phyloP scores from a whole-genome alignment of 2,329 filamentous ascomycete species.

The Dothiorella sarmentorum region DNA sequence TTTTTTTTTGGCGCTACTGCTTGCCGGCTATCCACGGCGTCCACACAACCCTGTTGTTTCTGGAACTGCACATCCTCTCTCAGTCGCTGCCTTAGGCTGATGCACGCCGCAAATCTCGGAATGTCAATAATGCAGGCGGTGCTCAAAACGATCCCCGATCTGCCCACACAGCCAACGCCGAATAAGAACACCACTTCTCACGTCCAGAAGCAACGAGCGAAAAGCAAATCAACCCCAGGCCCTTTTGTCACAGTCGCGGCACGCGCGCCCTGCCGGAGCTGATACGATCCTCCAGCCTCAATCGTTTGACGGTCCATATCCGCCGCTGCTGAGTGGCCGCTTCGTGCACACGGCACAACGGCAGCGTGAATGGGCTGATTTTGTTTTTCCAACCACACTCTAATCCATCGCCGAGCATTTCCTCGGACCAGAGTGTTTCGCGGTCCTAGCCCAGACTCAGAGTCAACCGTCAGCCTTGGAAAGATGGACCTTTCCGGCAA shows the following conservation, averaged over 20 bases:
- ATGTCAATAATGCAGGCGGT: conserved; percentile 16
- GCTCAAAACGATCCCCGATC: conserved; percentile 15
- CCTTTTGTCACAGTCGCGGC: conserved; percentile 6
- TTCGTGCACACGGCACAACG: neutral
- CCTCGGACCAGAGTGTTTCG: conserved; percentile 8
- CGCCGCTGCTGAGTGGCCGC: conserved; percentile 10
- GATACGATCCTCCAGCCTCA: conserved; percentile 2
- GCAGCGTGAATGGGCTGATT: conserved; percentile 6
- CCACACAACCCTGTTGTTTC: conserved; percentile 2
- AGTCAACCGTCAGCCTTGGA: neutral
- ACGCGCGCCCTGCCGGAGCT: neutral
- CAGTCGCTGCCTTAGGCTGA: conserved; percentile 14
- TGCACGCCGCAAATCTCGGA: conserved; percentile 10
- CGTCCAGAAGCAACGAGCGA: neutral
- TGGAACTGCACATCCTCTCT: neutral
- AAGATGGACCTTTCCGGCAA: conserved; percentile 3
- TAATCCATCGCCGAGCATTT: neutral
- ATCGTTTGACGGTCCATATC: conserved; percentile 1
- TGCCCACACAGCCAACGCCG: neutral
- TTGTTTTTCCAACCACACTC: neutral
- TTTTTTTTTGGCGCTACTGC: neutral
- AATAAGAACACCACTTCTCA: neutral
- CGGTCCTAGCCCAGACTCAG: conserved; percentile 1
- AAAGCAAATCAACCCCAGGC: conserved; percentile 17
- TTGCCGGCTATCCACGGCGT: conserved; percentile 1